A percentile compares a stretch with the other conserved stretches of the same genome.
phyloP scores from a whole-genome alignment of 306 rosid genomes.

The Fragaria vesca region DNA sequence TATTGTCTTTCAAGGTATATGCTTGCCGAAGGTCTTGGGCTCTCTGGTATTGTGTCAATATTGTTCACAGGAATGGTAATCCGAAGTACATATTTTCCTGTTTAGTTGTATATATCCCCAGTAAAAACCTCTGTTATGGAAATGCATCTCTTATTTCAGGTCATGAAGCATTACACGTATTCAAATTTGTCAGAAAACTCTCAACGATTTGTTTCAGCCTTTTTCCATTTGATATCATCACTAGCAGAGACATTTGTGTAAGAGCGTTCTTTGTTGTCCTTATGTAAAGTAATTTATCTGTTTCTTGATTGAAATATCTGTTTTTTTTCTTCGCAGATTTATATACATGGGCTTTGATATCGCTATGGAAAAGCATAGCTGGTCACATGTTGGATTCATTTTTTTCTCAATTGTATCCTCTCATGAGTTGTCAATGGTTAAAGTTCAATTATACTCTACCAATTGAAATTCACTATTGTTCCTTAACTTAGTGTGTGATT shows the following conservation, averaged over 20 bases:
- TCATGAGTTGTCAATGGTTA: slow-evolving; percentile 18
- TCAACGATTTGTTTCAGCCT: slow-evolving; percentile 81
- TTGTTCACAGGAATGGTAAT: slow-evolving; percentile 96
- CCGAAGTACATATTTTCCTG: slow-evolving; percentile 18
- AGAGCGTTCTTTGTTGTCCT: slow-evolving; percentile 33
- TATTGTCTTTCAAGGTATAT: slow-evolving; percentile 60
- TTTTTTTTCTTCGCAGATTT: slow-evolving; percentile 54
- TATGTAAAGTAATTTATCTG: slow-evolving; percentile 14
- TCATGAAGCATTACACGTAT: slow-evolving; percentile 94
- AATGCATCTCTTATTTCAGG: slow-evolving; percentile 49
- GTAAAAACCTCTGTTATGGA: slow-evolving; percentile 21
- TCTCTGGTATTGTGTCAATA: slow-evolving; percentile 96
- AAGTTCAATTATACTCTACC: slow-evolving; percentile 21
- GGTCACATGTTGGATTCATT: slow-evolving; percentile 98
- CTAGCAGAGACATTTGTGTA: slow-evolving; percentile 97
- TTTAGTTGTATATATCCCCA: slow-evolving; percentile 9
- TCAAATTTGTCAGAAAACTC: slow-evolving; percentile 93
- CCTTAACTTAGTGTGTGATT: slow-evolving; percentile 51
- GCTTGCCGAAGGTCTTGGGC: slow-evolving; percentile 97
- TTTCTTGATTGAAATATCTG: slow-evolving; percentile 13
- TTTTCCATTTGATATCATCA: slow-evolving; percentile 95
- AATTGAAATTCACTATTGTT: slow-evolving; percentile 22
- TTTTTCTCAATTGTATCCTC: slow-evolving; percentile 98
- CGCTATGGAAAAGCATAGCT: slow-evolving; percentile 97
- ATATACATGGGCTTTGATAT: slow-evolving; percentile 99